Evolutionary conservation across 2,329 filamentous ascomycete genomes (phyloP).

Genomic region (Exophiala viscosa): DNA sequence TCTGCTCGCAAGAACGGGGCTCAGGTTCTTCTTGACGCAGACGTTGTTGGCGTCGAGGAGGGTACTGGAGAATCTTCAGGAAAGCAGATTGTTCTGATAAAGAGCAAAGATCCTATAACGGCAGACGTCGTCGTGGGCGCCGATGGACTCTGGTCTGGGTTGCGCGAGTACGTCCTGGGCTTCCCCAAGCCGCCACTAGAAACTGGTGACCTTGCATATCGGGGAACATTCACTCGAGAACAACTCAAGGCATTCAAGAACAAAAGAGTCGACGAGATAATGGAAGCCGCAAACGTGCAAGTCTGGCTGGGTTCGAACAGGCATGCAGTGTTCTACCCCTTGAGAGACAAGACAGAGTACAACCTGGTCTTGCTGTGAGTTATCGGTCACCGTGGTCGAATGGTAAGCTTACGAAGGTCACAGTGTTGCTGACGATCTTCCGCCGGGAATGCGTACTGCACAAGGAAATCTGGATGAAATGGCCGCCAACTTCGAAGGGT

Average conservation of each 20-base stretch:
- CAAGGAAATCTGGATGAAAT: conserved; percentile 14
- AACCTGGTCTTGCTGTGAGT: conserved; percentile 17
- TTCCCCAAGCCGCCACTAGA: conserved; percentile 43
- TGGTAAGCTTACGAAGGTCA: not conserved
- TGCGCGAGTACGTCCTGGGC: conserved; percentile 44
- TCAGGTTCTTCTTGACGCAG: conserved; percentile 5
- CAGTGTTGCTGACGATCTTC: conserved; percentile 9
- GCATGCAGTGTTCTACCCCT: conserved; percentile 18
- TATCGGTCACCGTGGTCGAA: not conserved
- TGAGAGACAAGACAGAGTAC: conserved; percentile 16
- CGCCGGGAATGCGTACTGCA: conserved; percentile 8
- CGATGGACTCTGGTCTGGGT: conserved; percentile 45
- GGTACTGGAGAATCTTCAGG: not conserved
- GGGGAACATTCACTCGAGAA: not conserved
- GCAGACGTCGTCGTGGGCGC: conserved; percentile 46
- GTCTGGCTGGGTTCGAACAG: conserved; percentile 6
- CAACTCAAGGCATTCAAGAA: conserved; percentile 2
- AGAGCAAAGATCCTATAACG: not conserved
- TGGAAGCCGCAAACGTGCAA: conserved; percentile 3
- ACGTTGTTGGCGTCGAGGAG: conserved; percentile 5
- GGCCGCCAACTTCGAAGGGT: conserved; percentile 14
- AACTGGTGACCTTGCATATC: conserved; percentile 55
- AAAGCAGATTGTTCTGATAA: conserved; percentile 9
- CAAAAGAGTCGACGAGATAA: not conserved
- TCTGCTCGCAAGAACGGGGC: conserved; percentile 5